A percentile compares a stretch with the other conserved stretches of the same genome.
Evolutionary conservation across 208 protist genomes (phyloP).

Genomic region (Leishmania tarentolae): DNA sequence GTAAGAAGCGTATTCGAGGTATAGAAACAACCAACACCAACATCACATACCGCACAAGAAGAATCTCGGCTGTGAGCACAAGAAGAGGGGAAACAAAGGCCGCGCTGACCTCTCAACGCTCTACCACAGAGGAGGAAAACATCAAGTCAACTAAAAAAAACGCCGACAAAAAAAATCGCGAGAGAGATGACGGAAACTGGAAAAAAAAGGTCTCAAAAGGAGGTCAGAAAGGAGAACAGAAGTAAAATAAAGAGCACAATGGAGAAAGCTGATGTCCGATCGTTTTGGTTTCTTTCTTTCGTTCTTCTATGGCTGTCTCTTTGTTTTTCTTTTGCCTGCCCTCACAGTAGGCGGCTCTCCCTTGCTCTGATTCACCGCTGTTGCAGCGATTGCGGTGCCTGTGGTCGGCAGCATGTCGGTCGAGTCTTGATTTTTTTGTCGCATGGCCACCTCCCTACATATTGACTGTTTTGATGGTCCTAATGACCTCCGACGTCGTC

Average conservation of each 20-base stretch:
- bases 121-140: neutral
- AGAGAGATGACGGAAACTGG: no score
- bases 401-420: neutral
- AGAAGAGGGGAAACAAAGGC: neutral
- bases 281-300: no score
- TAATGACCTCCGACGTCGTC: neutral
- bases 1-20: neutral
- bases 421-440: neutral
- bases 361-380: neutral
- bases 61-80: neutral
- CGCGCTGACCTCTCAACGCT: neutral
- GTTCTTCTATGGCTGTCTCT: neutral
- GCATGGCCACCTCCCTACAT: neutral
- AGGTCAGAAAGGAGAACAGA: neutral
- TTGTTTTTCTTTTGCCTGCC: neutral
- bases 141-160: neutral
- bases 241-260: neutral
- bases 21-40: neutral
- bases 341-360: neutral
- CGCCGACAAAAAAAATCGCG: neutral
- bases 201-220: neutral
- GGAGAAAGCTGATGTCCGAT: neutral
- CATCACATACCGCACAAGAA: neutral
- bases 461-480: neutral
- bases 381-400: neutral